These are phyloP conservation scores for Alternaria dauci DNA, from an alignment of 2,329 filamentous ascomycete species.

Conservation along the genomic window DNA sequence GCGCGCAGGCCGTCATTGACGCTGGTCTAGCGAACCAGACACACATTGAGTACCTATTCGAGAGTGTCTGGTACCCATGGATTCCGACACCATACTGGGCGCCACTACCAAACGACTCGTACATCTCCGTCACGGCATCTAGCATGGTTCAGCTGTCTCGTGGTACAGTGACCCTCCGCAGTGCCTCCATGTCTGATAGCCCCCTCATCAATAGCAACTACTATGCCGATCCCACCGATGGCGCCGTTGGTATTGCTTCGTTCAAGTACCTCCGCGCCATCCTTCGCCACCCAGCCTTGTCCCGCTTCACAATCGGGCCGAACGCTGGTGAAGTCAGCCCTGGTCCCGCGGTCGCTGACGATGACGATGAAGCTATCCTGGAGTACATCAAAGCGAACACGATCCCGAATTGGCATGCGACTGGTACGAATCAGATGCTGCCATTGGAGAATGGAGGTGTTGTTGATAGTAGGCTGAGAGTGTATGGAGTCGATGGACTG, in stretches of 20 bases:
- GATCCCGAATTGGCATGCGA: slow-evolving; percentile 41
- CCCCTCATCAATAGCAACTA: slow-evolving; percentile 50
- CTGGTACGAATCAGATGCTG: slow-evolving; percentile 48
- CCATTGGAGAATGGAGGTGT: slow-evolving; percentile 42
- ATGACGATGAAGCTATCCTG: slow-evolving; percentile 43
- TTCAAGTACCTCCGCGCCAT: slow-evolving; percentile 46
- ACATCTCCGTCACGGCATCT: slow-evolving; percentile 44
- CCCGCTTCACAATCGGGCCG: slow-evolving; percentile 28
- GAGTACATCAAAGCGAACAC: slow-evolving; percentile 36
- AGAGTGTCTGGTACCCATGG: slow-evolving; percentile 37
- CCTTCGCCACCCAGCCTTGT: slow-evolving; percentile 28
- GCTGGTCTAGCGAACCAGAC: slow-evolving; percentile 36
- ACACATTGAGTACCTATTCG: slow-evolving; percentile 39
- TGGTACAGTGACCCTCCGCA: slow-evolving; percentile 48
- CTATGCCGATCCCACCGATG: slow-evolving; percentile 44
- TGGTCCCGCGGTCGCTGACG: slow-evolving; percentile 29
- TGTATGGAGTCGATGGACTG: slow-evolving; percentile 45
- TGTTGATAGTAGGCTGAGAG: slow-evolving; percentile 38
- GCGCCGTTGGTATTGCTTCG: slow-evolving; percentile 45
- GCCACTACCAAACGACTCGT: slow-evolving; percentile 43
- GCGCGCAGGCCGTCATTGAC: slow-evolving; percentile 27
- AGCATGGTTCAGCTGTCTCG: slow-evolving; percentile 42
- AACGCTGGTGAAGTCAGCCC: slow-evolving; percentile 42
- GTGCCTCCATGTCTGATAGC: slow-evolving; percentile 35
- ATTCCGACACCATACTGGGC: slow-evolving; percentile 42